phyloP scores from a whole-genome alignment of 2,329 filamentous ascomycete species.

The Arthrobotrys sinensis region DNA sequence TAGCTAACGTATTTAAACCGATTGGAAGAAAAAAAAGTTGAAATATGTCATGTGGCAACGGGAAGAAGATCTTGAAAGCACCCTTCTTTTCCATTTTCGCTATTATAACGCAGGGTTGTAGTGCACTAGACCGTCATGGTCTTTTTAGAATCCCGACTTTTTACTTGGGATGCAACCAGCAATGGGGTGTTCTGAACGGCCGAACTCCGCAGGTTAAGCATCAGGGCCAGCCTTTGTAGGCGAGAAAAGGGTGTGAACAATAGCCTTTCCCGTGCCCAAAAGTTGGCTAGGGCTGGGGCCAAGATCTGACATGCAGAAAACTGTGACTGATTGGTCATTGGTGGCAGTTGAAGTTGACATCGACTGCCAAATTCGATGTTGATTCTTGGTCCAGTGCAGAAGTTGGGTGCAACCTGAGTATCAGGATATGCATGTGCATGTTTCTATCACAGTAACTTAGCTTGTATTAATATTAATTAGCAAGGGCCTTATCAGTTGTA shows the following conservation, averaged over 20 bases:
- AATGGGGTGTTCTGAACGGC: slow-evolving; percentile 17
- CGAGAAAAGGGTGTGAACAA: slow-evolving; percentile 6
- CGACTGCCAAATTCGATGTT: slow-evolving; percentile 8
- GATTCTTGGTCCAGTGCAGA: neutral
- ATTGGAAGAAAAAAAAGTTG: slow-evolving; percentile 11
- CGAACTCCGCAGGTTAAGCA: slow-evolving; percentile 45
- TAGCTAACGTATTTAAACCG: slow-evolving; percentile 43
- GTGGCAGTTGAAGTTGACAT: neutral
- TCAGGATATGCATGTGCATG: slow-evolving; percentile 17
- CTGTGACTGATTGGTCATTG: neutral
- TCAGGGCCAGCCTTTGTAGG: slow-evolving; percentile 28
- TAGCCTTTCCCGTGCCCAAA: slow-evolving; percentile 37
- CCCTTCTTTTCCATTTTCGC: slow-evolving; percentile 25
- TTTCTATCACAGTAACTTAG: neutral
- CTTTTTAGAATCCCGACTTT: slow-evolving; percentile 7
- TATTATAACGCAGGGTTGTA: slow-evolving; percentile 2
- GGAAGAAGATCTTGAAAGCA: slow-evolving; percentile 39
- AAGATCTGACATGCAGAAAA: slow-evolving; percentile 55
- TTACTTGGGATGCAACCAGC: slow-evolving; percentile 30
- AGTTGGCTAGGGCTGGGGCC: slow-evolving; percentile 23
- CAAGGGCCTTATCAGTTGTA: too few species aligned
- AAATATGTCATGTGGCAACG: slow-evolving; percentile 28
- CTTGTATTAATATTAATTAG: too few species aligned
- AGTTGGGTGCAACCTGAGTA: neutral
- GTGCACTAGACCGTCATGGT: slow-evolving; percentile 20